These are phyloP conservation scores for Thuja plicata DNA, from an alignment of 83 land plant genomes.

Conservation along the genomic window DNA sequence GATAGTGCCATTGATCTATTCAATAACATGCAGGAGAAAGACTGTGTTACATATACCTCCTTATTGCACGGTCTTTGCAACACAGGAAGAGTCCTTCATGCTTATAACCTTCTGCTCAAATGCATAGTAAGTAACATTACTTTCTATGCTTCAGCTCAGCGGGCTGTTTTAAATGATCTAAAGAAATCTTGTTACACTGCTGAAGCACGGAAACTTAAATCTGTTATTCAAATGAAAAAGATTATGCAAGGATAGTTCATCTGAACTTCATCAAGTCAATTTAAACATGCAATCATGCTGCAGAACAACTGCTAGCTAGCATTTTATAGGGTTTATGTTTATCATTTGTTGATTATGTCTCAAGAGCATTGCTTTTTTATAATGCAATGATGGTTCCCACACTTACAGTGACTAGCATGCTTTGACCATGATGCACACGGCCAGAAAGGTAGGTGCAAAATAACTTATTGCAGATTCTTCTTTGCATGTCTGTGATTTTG, in stretches of 20 bases:
- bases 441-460: background rate
- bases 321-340: background rate
- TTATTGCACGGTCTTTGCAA: conserved; percentile 62
- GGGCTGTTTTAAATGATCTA: conserved; percentile 52
- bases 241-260: conserved; percentile 12
- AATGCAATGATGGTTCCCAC: background rate
- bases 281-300: background rate
- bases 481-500: background rate
- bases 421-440: background rate
- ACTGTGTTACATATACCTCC: conserved; percentile 55
- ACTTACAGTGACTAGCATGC: background rate
- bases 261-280: background rate
- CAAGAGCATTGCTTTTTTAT: background rate
- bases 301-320: background rate
- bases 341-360: background rate
- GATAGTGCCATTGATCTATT: conserved; percentile 53
- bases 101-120: conserved; percentile 38
- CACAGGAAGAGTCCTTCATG: conserved; percentile 25
- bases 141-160: conserved; percentile 25
- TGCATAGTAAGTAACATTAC: conserved; percentile 36
- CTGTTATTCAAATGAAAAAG: conserved; percentile 26
- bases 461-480: background rate
- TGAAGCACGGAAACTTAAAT: conserved; percentile 37
- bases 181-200: conserved; percentile 24
- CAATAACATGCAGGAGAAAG: conserved; percentile 48